Percentiles rank a stretch among this genome's conserved stretches.
Evolutionary conservation across 2,329 filamentous ascomycete species (phyloP).

Genomic region (Cordyceps sp.): DNA sequence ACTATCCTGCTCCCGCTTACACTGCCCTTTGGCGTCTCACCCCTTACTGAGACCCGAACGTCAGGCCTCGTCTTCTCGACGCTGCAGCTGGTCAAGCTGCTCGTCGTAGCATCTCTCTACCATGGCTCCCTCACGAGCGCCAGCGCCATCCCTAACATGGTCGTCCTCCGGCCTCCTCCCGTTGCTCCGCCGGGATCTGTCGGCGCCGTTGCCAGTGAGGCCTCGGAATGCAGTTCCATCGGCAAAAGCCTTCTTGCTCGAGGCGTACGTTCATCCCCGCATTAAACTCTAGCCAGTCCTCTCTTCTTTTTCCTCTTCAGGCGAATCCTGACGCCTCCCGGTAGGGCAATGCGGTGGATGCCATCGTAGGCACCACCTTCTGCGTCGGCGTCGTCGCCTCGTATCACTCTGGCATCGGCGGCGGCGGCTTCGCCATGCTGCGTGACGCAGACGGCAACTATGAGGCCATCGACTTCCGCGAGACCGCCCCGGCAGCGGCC

Average conservation of each 20-base stretch:
- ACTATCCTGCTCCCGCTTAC: too few species aligned
- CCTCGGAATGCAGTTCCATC: conserved; percentile 49
- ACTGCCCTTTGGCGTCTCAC: too few species aligned
- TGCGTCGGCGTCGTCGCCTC: conserved; percentile 62
- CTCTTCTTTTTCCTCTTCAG: background rate
- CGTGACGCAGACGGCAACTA: conserved; percentile 57
- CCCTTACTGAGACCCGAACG: too few species aligned
- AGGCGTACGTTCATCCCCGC: conserved; percentile 23
- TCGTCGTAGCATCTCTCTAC: conserved; percentile 1
- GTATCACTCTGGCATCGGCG: conserved; percentile 72
- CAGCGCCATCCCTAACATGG: conserved; percentile 4
- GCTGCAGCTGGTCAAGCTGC: background rate
- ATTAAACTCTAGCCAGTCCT: background rate
- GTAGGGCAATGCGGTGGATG: conserved; percentile 61
- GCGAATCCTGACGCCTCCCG: background rate
- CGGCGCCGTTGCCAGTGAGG: conserved; percentile 58
- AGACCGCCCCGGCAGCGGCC: conserved; percentile 70
- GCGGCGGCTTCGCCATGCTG: conserved; percentile 80
- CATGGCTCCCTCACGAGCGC: conserved; percentile 3
- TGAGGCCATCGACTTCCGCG: conserved; percentile 79
- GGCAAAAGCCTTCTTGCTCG: conserved; percentile 43
- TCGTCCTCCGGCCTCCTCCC: conserved; percentile 5
- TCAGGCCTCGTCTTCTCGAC: background rate
- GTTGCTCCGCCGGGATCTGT: background rate
- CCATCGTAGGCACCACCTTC: conserved; percentile 55